Evolutionary conservation across 441 rosid species (phyloP).

Genomic region (Populus hybrid): DNA sequence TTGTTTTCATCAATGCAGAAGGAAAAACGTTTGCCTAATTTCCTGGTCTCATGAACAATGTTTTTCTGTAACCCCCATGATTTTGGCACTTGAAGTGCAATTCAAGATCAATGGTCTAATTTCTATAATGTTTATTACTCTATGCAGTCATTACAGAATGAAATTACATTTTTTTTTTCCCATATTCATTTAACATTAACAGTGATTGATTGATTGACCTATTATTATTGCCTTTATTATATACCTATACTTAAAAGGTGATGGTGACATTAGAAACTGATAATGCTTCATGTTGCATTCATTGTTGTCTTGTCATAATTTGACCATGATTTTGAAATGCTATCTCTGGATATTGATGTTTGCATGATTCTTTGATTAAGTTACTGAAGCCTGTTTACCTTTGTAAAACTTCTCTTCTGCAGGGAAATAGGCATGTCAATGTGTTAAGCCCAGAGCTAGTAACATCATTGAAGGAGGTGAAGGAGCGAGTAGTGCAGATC

Average conservation of each 20-base stretch:
- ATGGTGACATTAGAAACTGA: neutral
- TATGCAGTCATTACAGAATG: neutral
- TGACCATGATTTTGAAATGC: neutral
- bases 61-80: neutral
- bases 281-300: neutral
- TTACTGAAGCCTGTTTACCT: neutral
- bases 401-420: neutral
- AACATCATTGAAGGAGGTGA: conserved; percentile 64
- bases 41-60: neutral
- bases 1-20: neutral
- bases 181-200: too few species aligned
- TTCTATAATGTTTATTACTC: neutral
- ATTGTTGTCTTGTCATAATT: neutral
- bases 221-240: too few species aligned
- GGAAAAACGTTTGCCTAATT: neutral
- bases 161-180: neutral
- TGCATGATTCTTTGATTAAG: neutral
- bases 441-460: conserved; percentile 78
- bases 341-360: neutral
- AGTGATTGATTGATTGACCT: neutral
- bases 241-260: neutral
- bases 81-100: neutral
- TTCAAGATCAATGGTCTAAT: neutral
- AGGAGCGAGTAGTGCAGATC: conserved; percentile 76
- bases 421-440: conserved; percentile 65